Evolutionary conservation across 306 rosid genomes (phyloP), one percentile per base, ranked within the genome.

Genomic region (Cicer bijugum): DNA sequence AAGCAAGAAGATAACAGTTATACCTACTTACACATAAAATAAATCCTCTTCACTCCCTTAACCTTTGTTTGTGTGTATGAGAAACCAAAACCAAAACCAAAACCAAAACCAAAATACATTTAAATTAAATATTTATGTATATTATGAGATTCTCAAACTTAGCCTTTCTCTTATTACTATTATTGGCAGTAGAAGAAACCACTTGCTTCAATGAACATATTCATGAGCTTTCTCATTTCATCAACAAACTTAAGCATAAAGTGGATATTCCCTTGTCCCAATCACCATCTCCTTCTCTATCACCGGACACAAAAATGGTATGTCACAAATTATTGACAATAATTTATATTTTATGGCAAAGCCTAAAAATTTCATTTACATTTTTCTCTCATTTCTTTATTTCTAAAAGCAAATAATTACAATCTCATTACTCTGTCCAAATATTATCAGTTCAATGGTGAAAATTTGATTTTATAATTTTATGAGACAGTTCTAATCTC

Each of bases 51-150:
- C 51, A 35, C 23, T 67, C 15, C 42, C 43, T 46, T 1, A 35
- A 6, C 19, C 9, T 38, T 2, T 33, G n/a, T 16, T 3, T 12
- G 15, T 28, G 4, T 9, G 38, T 9, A 2, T 8, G 44, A 60
- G 11, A 76, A 78, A 78, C 43, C 55, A 78, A 71, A 52, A 15
- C 10, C 82, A 65, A 76, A 78, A 78, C 43, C 55, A 78, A 71
- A 52, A 15, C 10, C 82, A 65, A 46, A 46, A 11, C 4, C 12
- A 5, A 1, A 23, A 0, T 1, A 28, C 71, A 70, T 17, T 68
- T 61, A 5, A 59, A 28, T 28, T 17, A 11, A 46, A 28, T 28
- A 28, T 39, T 66, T 42, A 15, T 33, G 11, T 35, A 15, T 50
- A 7, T 57, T 16, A 71, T 81, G 84, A 62, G 65, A 63, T 56